Conservation (phyloP, 495 filamentous ascomycete species). For the Aspergillus saccharolyticus region DNA sequence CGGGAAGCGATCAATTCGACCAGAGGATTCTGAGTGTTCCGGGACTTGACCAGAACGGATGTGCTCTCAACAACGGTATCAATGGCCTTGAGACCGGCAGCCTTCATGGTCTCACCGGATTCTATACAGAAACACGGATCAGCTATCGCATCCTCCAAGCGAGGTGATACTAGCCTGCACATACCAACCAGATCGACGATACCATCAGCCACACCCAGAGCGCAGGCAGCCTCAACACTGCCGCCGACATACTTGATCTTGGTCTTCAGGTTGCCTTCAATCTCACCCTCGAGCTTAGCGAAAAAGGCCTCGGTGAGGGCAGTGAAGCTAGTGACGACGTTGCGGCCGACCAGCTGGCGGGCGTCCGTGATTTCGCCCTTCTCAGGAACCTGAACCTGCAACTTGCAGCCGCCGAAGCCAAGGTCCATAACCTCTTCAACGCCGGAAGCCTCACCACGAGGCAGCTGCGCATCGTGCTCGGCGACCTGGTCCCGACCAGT, state of each 20-base stretch:
- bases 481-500: constrained; percentile 89
- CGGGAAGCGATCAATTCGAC: constrained; percentile 76
- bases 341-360: constrained; percentile 82
- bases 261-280: constrained; percentile 40
- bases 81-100: constrained; percentile 92
- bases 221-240: constrained; percentile 94
- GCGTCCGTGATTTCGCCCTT: constrained; percentile 66
- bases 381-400: constrained; percentile 93
- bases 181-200: constrained; percentile 95
- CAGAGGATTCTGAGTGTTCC: constrained; percentile 72
- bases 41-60: constrained; percentile 89
- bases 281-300: constrained; percentile 68
- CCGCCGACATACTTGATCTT: constrained; percentile 91
- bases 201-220: constrained; percentile 90
- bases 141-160: not conserved
- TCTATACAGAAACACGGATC: constrained; percentile 46
- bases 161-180: constrained; percentile 7
- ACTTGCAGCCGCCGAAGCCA: constrained; percentile 81
- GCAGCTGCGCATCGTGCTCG: constrained; percentile 74
- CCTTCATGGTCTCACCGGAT: constrained; percentile 97
- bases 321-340: constrained; percentile 92
- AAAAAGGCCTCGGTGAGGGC: constrained; percentile 79
- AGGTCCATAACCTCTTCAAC: constrained; percentile 83
- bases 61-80: constrained; percentile 84
- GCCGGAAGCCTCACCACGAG: constrained; percentile 52